A percentile compares a stretch with the other conserved stretches of the same genome.
phyloP scores from a whole-genome alignment of 345 rosid genomes.

The Arabis alpina region DNA sequence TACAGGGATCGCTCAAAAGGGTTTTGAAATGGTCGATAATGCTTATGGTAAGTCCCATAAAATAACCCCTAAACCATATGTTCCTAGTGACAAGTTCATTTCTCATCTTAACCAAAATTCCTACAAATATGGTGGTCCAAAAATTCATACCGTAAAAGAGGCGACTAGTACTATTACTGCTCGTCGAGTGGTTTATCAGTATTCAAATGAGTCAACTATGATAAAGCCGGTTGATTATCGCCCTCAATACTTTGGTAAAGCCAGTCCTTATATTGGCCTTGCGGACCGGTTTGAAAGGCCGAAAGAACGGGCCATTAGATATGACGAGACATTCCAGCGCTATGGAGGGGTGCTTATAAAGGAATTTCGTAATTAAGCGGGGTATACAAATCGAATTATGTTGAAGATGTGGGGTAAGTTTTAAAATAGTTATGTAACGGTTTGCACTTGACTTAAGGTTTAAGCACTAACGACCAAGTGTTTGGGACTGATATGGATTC shows the following conservation, averaged over 20 bases:
- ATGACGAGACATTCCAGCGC: slow-evolving; percentile 35
- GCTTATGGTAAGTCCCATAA: slow-evolving; percentile 23
- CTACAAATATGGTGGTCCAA: slow-evolving; percentile 27
- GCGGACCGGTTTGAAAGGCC: slow-evolving; percentile 20
- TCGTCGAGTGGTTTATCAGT: slow-evolving; percentile 17
- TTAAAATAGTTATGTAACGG: slow-evolving; percentile 5
- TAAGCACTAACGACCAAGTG: slow-evolving; percentile 6
- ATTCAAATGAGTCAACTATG: slow-evolving; percentile 17
- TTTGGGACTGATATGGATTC: neutral
- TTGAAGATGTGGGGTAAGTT: slow-evolving; percentile 18
- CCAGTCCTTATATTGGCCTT: slow-evolving; percentile 19
- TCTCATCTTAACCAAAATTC: slow-evolving; percentile 27
- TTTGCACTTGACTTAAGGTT: slow-evolving; percentile 1
- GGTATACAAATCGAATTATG: slow-evolving; percentile 15
- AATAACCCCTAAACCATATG: slow-evolving; percentile 9
- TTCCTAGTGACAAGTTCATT: slow-evolving; percentile 24
- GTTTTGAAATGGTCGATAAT: slow-evolving; percentile 33
- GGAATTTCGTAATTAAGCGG: slow-evolving; percentile 27
- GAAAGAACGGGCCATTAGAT: slow-evolving; percentile 27
- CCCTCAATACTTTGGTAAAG: slow-evolving; percentile 26
- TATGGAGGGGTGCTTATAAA: slow-evolving; percentile 44
- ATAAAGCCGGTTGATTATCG: slow-evolving; percentile 15
- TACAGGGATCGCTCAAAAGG: slow-evolving; percentile 24
- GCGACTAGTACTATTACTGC: neutral
- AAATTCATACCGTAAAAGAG: slow-evolving; percentile 28